A percentile compares a stretch with the other conserved stretches of the same genome.
These are phyloP conservation scores for Colletotrichum tropicale DNA, from an alignment of 2,329 filamentous ascomycete species.

Conservation along the genomic window DNA sequence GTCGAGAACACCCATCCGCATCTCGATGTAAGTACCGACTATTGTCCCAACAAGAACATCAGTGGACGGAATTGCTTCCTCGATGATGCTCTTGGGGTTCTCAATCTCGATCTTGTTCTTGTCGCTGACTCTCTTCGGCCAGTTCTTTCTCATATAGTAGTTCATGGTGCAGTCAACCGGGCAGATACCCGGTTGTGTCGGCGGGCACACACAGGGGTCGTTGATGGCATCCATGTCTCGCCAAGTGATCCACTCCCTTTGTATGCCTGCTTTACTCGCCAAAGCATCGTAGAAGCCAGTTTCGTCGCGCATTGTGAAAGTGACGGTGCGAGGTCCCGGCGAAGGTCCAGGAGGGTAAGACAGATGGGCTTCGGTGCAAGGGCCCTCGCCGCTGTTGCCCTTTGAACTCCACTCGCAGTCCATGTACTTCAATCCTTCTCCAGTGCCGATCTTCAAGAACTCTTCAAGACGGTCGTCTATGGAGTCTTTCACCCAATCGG, in stretches of 20 bases:
- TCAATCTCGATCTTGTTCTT: not conserved
- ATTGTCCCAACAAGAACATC: not conserved
- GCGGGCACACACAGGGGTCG: not conserved
- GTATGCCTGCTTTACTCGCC: not conserved
- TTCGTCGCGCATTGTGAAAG: not conserved
- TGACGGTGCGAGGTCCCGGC: not conserved
- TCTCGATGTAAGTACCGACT: not conserved
- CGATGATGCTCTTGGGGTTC: not conserved
- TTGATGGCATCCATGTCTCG: not conserved
- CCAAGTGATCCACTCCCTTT: not conserved
- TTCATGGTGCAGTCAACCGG: not conserved
- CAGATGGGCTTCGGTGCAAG: not conserved
- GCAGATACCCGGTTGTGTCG: not conserved
- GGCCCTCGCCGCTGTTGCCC: not conserved
- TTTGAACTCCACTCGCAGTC: not conserved
- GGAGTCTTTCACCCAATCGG: not conserved
- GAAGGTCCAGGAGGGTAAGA: not conserved
- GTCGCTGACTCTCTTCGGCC: not conserved
- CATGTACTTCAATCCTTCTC: not conserved
- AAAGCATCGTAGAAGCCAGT: not conserved
- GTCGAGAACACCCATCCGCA: not conserved
- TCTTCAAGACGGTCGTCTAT: not conserved
- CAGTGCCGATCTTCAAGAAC: not conserved
- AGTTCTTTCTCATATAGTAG: not conserved
- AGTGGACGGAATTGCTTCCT: not conserved